Percentiles rank a stretch among this genome's conserved stretches.
Evolutionary conservation across 2,329 filamentous ascomycete genomes (phyloP).

Genomic region (Cadophora malorum): DNA sequence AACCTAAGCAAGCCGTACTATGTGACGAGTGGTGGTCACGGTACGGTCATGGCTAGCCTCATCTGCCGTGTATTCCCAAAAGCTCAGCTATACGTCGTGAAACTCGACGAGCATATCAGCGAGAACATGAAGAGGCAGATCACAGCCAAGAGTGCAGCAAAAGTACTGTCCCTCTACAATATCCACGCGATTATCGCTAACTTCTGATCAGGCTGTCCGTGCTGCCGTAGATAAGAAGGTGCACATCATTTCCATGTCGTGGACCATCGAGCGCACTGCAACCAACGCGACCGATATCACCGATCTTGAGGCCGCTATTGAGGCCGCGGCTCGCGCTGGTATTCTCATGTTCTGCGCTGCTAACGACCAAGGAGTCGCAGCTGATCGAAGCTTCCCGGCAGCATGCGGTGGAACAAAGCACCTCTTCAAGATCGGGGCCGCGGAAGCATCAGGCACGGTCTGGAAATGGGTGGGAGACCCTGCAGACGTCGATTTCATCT

Average conservation of each 20-base stretch:
- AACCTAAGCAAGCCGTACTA: conserved; percentile 38
- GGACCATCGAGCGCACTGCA: conserved; percentile 43
- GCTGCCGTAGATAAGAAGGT: conserved; percentile 44
- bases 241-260: conserved; percentile 49
- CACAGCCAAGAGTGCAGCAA: conserved; percentile 41
- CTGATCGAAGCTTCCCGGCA: conserved; percentile 30
- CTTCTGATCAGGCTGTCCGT: conserved; percentile 41
- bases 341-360: conserved; percentile 51
- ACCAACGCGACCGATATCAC: conserved; percentile 28
- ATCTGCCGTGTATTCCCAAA: conserved; percentile 42
- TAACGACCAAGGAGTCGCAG: conserved; percentile 42
- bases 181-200: not conserved
- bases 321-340: conserved; percentile 37
- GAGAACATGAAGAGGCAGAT: conserved; percentile 31
- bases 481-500: conserved; percentile 42
- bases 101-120: conserved; percentile 33
- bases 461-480: conserved; percentile 36
- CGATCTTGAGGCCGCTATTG: conserved; percentile 43
- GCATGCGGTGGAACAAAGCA: conserved; percentile 38
- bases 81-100: conserved; percentile 36
- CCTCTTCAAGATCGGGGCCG: conserved; percentile 39
- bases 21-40: conserved; percentile 42
- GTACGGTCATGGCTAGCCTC: conserved; percentile 44
- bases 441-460: conserved; percentile 33
- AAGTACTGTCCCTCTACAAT: conserved; percentile 30